Conservation (phyloP, 164 flowering plant genomes). For the Akebia trifoliata region DNA sequence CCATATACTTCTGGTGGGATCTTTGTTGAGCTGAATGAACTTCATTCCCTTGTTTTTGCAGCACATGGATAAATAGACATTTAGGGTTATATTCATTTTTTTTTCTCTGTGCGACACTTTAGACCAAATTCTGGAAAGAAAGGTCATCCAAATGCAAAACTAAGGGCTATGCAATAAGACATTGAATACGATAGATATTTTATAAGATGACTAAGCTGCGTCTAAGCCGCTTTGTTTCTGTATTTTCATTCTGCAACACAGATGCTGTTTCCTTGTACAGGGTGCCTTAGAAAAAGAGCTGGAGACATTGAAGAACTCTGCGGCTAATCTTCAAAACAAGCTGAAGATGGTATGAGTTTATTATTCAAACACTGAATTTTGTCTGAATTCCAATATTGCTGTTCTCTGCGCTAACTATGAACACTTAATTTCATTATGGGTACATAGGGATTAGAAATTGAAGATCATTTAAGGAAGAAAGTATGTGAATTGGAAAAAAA, state of each 20-base stretch:
- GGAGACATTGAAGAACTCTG: slow-evolving; percentile 40
- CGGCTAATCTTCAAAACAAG: slow-evolving; percentile 62
- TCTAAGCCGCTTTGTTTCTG: background rate
- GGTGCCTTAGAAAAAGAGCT: slow-evolving; percentile 66
- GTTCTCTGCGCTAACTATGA: background rate
- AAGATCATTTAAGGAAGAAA: slow-evolving; percentile 67
- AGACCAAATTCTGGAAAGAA: too few relatives aligned
- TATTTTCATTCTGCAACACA: slow-evolving; percentile 16
- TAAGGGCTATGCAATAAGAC: too few relatives aligned
- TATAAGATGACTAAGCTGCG: too few relatives aligned
- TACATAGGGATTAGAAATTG: slow-evolving; percentile 79
- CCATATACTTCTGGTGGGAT: too few relatives aligned
- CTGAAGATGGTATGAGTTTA: slow-evolving; percentile 50
- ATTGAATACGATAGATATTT: too few relatives aligned
- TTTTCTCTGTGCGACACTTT: too few relatives aligned
- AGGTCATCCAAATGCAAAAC: too few relatives aligned
- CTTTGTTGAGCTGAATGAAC: too few relatives aligned
- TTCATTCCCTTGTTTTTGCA: too few relatives aligned
- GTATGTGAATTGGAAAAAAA: slow-evolving; percentile 56
- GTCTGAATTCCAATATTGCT: background rate
- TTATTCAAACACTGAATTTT: slow-evolving; percentile 3
- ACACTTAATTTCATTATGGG: slow-evolving; percentile 1
- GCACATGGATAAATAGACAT: too few relatives aligned
- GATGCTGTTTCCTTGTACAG: slow-evolving; percentile 56
- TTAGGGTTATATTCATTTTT: too few relatives aligned